Evolutionary conservation across 2,329 filamentous ascomycete genomes (phyloP), one percentile per base, ranked within the genome.

Genomic region (Claviceps sp.): DNA sequence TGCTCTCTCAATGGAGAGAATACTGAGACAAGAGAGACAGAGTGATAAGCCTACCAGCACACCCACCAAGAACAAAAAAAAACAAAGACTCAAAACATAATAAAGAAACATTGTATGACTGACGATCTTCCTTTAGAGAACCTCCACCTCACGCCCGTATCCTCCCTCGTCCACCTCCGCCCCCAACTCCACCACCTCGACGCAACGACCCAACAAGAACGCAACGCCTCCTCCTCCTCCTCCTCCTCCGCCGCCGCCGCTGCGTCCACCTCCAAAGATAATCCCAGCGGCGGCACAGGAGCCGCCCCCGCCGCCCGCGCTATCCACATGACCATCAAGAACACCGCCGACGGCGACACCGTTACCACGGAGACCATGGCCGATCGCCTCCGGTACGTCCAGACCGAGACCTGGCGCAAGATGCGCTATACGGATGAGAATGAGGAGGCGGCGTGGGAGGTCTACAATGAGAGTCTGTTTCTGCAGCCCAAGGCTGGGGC

Each of bases 121-220:
- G 20, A 47, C 30, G 16, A 8, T 16, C 2, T 14, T 9, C 8
- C n/a, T 24, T 4, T 14, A 90, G 87, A 87, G 60, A 82, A 94
- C 63, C 73, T 96, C 9, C 88, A 96, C 69, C 80, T 97, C 41
- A 94, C 88, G 1, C 86, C 86, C 24, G 79, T 94, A 46, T 82
- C 84, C 42, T 85, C 87, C 2, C 80, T 95, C 45, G 86, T 95
- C 43, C 88, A 95, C 64, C 81, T 98, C 62, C 86, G 90, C 4
- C 89, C 93, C 0, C 88, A 96, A 62, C 85, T 95, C 55, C 88
- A 95, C 68, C 89, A 97, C 69, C 76, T 97, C 59, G 93, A 97
- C 68, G 91, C 93, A 3, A 70, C 82, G 46, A 75, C 84, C 47
- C 88, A 96, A 61, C 77, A 87, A 52, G 81, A 85, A 38, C 72